A percentile compares a stretch with the other conserved stretches of the same genome.
Conservation (phyloP, 768 basidiomycete genomes). For the Tricholoma terreum region DNA sequence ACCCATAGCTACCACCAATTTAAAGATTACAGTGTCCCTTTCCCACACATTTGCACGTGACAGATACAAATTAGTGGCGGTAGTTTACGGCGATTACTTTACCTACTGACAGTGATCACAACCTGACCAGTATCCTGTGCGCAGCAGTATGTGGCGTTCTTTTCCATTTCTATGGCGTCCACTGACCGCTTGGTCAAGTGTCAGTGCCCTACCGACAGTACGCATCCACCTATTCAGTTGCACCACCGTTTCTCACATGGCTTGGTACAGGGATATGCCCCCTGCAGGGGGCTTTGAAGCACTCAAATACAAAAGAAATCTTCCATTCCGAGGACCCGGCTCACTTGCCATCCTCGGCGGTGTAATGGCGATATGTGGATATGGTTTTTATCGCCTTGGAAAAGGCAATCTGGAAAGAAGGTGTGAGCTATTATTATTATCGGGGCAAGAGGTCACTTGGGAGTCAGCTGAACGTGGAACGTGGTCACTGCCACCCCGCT, state of each 20-base stretch:
- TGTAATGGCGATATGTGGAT: conserved; percentile 82
- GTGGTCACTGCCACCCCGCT: conserved; percentile 59
- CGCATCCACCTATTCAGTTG: conserved; percentile 27
- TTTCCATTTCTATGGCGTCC: conserved; percentile 4
- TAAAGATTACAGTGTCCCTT: too few species aligned
- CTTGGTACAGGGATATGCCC: conserved; percentile 80
- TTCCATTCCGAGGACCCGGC: conserved; percentile 85
- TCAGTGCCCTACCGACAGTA: conserved; percentile 63
- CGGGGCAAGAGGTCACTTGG: conserved; percentile 13
- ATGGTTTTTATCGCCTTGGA: conserved; percentile 90
- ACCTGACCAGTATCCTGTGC: neutral
- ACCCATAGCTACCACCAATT: too few species aligned
- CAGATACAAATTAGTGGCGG: neutral
- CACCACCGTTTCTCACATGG: conserved; percentile 22
- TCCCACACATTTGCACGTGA: neutral
- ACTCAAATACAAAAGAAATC: conserved; percentile 93
- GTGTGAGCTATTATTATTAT: conserved; percentile 39
- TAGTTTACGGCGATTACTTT: conserved; percentile 5
- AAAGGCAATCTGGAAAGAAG: conserved; percentile 89
- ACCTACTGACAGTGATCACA: conserved; percentile 2
- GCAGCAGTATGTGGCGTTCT: conserved; percentile 13
- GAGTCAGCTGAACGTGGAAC: conserved; percentile 66
- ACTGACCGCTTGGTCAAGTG: conserved; percentile 37
- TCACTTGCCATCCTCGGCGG: conserved; percentile 82
- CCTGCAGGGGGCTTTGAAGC: conserved; percentile 90